Conservation (phyloP, 108 stramenopile genomes). For the Pseudonitzschia multiseries region DNA sequence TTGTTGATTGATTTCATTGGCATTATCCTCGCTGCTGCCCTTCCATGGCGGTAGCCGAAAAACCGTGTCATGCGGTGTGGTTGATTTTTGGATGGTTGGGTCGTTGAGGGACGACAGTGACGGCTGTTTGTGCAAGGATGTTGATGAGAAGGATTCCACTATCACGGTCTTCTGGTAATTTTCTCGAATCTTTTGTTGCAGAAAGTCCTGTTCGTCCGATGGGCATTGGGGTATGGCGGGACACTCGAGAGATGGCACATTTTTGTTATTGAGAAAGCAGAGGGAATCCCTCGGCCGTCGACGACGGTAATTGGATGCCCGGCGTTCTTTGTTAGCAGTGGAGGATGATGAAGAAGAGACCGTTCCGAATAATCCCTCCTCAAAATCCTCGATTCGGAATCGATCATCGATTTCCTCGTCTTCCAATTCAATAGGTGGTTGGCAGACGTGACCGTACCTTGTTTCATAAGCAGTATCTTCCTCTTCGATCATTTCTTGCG, state of each 20-base stretch:
- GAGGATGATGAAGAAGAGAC: neutral
- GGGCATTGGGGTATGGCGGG: neutral
- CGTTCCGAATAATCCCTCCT: slow-evolving; percentile 5
- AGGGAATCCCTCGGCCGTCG: neutral
- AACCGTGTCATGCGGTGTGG: neutral
- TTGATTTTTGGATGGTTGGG: no score
- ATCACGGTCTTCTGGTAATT: neutral
- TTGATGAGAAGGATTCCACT: neutral
- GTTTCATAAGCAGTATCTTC: neutral
- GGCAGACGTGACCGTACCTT: neutral
- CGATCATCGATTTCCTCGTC: neutral
- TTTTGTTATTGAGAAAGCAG: slow-evolving; percentile 3
- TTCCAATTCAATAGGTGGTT: neutral
- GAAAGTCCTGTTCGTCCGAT: slow-evolving; percentile 1
- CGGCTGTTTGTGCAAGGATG: no score
- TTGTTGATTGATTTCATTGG: no score
- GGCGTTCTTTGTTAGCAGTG: neutral
- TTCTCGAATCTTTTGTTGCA: neutral
- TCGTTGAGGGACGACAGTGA: no score
- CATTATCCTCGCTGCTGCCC: neutral
- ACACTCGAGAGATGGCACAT: neutral
- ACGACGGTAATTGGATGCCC: neutral
- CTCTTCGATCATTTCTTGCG: slow-evolving; percentile 3
- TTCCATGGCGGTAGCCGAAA: neutral
- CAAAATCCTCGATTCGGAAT: neutral